These are phyloP conservation scores for Sporothrix variecibatus DNA, from an alignment of 2,329 filamentous ascomycete genomes.

Conservation along the genomic window DNA sequence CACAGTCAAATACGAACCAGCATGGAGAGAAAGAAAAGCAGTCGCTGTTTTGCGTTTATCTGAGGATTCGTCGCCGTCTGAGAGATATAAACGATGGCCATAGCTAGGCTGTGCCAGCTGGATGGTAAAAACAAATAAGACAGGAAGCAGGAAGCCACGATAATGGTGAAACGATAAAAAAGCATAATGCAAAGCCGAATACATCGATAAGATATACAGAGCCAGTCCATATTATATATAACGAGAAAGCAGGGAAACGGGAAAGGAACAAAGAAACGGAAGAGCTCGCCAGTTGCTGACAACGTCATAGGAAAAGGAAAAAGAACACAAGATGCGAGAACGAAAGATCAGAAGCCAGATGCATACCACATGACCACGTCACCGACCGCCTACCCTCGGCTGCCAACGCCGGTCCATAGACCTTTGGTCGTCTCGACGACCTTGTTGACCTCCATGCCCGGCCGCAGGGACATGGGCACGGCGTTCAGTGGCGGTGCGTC, in stretches of 20 bases:
- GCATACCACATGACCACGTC: too few species aligned
- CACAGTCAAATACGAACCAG: not conserved
- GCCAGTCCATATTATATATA: constrained; percentile 12
- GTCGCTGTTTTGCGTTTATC: constrained; percentile 3
- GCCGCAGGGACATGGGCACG: constrained; percentile 53
- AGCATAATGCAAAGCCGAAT: constrained; percentile 9
- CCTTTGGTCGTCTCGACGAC: constrained; percentile 66
- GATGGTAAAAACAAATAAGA: not conserved
- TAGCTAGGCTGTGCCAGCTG: not conserved
- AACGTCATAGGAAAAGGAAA: not conserved
- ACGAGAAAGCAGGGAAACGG: not conserved
- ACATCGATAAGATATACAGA: constrained; percentile 10
- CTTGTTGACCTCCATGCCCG: constrained; percentile 57
- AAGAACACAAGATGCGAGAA: not conserved
- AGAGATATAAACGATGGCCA: not conserved
- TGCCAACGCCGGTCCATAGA: constrained; percentile 53
- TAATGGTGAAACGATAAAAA: not conserved
- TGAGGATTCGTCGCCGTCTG: not conserved
- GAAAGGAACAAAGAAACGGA: not conserved
- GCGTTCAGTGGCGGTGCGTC: constrained; percentile 40
- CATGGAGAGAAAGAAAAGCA: not conserved
- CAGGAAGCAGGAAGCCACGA: not conserved
- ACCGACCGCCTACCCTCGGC: constrained; percentile 30
- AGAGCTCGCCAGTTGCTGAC: constrained; percentile 9
- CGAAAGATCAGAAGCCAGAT: too few species aligned